phyloP scores from a whole-genome alignment of 768 basidiomycete genomes.

The Lactarius akahatsu region DNA sequence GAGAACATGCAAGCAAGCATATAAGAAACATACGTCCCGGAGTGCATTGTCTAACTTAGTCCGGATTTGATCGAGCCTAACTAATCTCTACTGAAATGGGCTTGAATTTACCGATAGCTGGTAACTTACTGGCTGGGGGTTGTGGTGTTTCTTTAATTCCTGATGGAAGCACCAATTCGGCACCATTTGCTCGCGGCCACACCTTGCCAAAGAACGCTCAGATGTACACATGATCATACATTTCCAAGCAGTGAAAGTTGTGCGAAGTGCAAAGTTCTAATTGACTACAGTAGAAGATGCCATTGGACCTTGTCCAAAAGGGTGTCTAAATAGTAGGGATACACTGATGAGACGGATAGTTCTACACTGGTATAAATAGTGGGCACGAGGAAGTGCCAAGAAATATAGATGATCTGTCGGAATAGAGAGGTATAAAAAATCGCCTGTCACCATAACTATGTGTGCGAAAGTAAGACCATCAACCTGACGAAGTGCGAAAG shows the following conservation, averaged over 20 bases:
- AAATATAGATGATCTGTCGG: not conserved
- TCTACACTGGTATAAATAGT: conserved; percentile 9
- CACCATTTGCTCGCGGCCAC: not conserved
- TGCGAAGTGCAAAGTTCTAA: not conserved
- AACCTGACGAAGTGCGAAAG: conserved; percentile 4
- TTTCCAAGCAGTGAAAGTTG: not conserved
- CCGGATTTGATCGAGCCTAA: not conserved
- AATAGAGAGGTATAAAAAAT: not conserved
- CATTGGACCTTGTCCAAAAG: not conserved
- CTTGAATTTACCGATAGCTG: no score
- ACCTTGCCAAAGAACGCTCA: not conserved
- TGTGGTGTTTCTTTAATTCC: not conserved
- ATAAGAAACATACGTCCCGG: not conserved
- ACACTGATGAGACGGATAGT: not conserved
- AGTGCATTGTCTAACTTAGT: not conserved
- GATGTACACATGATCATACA: not conserved
- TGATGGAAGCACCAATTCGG: not conserved
- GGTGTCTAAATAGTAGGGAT: conserved; percentile 1
- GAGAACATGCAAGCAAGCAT: no score
- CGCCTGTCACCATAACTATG: not conserved
- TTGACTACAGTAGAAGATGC: not conserved
- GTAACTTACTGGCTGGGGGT: not conserved
- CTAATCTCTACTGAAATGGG: not conserved
- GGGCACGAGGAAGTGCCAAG: not conserved
- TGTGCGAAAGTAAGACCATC: not conserved